Percentiles rank a stretch among this genome's conserved stretches.
phyloP scores from a whole-genome alignment of 108 stramenopile genomes.

The Cyclotella cryptica region DNA sequence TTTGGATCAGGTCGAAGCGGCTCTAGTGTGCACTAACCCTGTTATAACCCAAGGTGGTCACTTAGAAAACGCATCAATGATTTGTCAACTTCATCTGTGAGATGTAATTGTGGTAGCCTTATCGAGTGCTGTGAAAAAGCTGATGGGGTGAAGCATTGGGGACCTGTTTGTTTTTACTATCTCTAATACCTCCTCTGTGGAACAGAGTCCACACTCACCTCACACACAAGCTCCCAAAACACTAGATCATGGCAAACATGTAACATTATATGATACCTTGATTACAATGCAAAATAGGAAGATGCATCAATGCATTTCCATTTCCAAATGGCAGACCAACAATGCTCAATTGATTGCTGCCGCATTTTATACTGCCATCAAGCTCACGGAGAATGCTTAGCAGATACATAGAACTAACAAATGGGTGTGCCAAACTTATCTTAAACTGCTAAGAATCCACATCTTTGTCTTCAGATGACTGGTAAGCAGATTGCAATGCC shows the following conservation, averaged over 20 bases:
- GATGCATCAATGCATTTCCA: constrained; percentile 18
- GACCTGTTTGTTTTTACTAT: neutral
- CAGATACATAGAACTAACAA: neutral
- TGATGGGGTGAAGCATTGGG: constrained; percentile 24
- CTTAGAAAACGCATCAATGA: constrained; percentile 20
- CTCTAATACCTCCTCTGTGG: neutral
- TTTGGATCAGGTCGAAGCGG: neutral
- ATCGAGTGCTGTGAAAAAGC: constrained; percentile 23
- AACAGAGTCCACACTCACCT: neutral
- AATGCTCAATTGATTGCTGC: constrained; percentile 1
- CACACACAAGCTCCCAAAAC: neutral
- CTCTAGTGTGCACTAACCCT: constrained; percentile 7
- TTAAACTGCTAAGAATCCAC: neutral
- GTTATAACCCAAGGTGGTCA: constrained; percentile 12
- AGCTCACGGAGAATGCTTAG: neutral
- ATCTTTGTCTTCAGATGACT: neutral
- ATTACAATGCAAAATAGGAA: constrained; percentile 14
- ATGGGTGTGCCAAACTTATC: neutral
- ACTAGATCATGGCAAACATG: neutral
- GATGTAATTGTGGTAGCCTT: constrained; percentile 6
- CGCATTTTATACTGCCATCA: neutral
- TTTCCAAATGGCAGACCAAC: constrained; percentile 7
- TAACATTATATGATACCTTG: neutral
- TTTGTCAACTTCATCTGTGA: constrained; percentile 3
- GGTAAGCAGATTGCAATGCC: constrained; percentile 20